Conservation (phyloP, 106 monocot genomes). For the Apostasia shenzhenica region DNA sequence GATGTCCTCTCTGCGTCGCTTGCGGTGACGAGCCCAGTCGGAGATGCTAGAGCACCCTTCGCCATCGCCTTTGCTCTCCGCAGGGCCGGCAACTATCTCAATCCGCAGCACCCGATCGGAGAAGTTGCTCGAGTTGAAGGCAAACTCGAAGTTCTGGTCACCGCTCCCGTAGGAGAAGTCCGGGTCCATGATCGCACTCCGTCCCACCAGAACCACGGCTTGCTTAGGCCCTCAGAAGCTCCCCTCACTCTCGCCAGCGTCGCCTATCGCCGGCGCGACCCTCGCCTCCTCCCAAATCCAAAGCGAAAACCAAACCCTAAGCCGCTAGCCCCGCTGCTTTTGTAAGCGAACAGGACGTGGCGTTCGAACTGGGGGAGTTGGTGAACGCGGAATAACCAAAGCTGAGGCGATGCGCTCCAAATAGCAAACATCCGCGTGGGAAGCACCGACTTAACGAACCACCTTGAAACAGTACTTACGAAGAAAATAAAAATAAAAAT, state of each 20-base stretch:
- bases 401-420: too few species aligned
- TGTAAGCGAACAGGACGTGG: too few species aligned
- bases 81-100: constrained; percentile 61
- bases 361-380: too few species aligned
- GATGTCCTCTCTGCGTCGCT: constrained; percentile 62
- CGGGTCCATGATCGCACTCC: constrained; percentile 31
- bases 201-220: too few species aligned
- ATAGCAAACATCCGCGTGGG: too few species aligned
- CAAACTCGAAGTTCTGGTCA: constrained; percentile 80
- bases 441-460: too few species aligned
- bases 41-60: constrained; percentile 41
- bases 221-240: not conserved
- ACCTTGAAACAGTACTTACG: too few species aligned
- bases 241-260: not conserved
- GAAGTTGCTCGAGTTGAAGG: constrained; percentile 86
- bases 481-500: too few species aligned
- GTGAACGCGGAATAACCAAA: too few species aligned
- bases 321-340: not conserved
- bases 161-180: constrained; percentile 23
- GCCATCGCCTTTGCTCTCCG: constrained; percentile 33
- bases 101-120: constrained; percentile 83
- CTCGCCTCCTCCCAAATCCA: not conserved
- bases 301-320: constrained; percentile 5
- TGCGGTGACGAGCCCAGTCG: constrained; percentile 66
- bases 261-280: not conserved